A percentile compares a stretch with the other conserved stretches of the same genome.
Conservation (phyloP, 768 basidiomycete genomes). For the Tulasnella sp. region DNA sequence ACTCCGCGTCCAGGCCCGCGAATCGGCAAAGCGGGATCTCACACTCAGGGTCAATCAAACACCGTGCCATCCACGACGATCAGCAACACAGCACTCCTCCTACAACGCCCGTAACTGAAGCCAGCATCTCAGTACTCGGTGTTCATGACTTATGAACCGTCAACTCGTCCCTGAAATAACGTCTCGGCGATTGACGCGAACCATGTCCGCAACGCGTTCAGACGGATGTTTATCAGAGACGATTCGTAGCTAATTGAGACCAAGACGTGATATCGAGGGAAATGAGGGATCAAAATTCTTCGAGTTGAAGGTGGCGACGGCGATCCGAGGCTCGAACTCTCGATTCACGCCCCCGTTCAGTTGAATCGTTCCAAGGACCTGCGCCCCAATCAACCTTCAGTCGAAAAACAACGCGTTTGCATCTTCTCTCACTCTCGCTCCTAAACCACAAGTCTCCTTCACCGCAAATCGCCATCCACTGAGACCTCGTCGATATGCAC, state of each 20-base stretch:
- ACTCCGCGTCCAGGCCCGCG: too few species aligned
- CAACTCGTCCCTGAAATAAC: too few species aligned
- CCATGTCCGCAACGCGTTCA: neutral
- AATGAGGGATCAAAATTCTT: neutral
- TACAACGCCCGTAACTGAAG: too few species aligned
- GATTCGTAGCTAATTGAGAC: neutral
- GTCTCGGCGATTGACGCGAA: too few species aligned
- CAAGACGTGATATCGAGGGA: neutral
- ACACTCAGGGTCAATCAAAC: too few species aligned
- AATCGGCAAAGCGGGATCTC: too few species aligned
- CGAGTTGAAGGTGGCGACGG: too few species aligned
- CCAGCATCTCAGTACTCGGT: too few species aligned
- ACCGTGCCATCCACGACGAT: too few species aligned
- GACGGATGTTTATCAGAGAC: neutral
- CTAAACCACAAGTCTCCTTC: neutral
- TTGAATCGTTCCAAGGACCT: neutral
- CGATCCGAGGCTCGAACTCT: neutral
- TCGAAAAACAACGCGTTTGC: neutral
- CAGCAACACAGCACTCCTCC: too few species aligned
- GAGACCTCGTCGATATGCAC: neutral
- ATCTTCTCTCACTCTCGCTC: too few species aligned
- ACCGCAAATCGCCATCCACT: neutral
- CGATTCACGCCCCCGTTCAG: neutral
- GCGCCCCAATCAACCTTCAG: neutral
- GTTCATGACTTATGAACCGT: too few species aligned